A percentile compares a stretch with the other conserved stretches of the same genome.
These are phyloP conservation scores for Leonotis leonurus DNA, from an alignment of 257 asterid species.

Conservation along the genomic window DNA sequence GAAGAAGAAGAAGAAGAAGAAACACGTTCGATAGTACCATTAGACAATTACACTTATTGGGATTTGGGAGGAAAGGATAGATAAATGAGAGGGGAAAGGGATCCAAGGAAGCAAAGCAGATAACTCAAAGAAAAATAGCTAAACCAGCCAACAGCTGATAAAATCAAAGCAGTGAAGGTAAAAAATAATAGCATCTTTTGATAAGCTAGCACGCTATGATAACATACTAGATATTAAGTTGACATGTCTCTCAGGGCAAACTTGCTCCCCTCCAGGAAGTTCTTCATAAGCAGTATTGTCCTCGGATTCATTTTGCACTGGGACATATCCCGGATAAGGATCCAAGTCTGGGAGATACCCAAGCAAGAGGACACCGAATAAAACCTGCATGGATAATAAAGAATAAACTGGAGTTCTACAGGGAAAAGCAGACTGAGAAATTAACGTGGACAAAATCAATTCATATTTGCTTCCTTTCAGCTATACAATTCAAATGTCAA, in stretches of 20 bases:
- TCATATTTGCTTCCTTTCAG: background rate
- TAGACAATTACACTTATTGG: no score
- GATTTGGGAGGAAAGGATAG: no score
- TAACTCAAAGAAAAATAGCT: background rate
- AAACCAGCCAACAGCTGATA: background rate
- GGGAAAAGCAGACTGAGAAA: background rate
- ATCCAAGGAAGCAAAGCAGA: background rate
- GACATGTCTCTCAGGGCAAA: slow-evolving; percentile 88
- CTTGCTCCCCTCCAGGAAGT: slow-evolving; percentile 78
- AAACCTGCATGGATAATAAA: slow-evolving; percentile 44
- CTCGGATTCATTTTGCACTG: slow-evolving; percentile 43
- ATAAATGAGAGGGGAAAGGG: no score
- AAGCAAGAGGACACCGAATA: slow-evolving; percentile 73
- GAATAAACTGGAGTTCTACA: slow-evolving; percentile 11
- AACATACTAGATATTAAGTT: slow-evolving; percentile 67
- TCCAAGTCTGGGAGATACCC: slow-evolving; percentile 72
- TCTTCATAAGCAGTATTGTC: slow-evolving; percentile 71
- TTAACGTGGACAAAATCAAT: background rate
- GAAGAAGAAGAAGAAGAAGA: slow-evolving; percentile 18
- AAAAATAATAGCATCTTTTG: no score
- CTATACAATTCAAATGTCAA: background rate
- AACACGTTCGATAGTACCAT: background rate
- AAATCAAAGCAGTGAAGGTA: no score
- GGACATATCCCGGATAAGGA: slow-evolving; percentile 82
- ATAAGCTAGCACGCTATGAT: slow-evolving; percentile 6